Base-by-base conservation (phyloP, 148 eudicot genomes). In the Rhododendron ferrugineum region DNA sequence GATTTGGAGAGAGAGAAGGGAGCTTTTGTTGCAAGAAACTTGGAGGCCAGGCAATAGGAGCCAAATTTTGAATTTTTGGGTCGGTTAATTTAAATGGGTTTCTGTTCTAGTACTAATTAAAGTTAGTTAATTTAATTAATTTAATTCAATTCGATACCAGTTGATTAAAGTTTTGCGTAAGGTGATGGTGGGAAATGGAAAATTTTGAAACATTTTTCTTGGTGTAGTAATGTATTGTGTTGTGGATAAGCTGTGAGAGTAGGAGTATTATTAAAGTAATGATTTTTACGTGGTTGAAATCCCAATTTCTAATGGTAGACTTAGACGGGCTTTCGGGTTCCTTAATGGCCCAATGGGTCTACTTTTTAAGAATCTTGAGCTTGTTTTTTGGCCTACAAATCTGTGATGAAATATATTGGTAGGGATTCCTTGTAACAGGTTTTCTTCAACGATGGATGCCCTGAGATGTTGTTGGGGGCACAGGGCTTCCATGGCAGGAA, bases 1-100 rank as follows among this genome's bases (percentile, higher is more conserved):
- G 40, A 8, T 30, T 68, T 11, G 1, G 75, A 74, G 47, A 34
- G 78, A 74, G 78, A 73, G 22, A 4, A 14, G 2, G 3, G 77
- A 73, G 64, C 36, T 78, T 47, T 46, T 32, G 79, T 83, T 83
- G 36, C 84, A 46, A 83, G 28, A 32, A 83, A 83, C 62, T 46
- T 83, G 79, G 79, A 83, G 49, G 10, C 44, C 44, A 40, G 44
- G 44, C 44, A 40, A 40, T 6, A 40, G 7, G 44, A 40, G 74
- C 74, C 32, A 68, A 68, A 68, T 11, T 66, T 68, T 68, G 74
- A 68, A 68, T 68, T 68, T 62, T 68, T 30, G 74, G 6, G 34
- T 28, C 13, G 1, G 74, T 32, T 28, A 68, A 68, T 68, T 28
- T 11, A 28, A 28, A 68, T 68, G 36, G 73, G 34, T 23, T 28